These are phyloP conservation scores for Pseudopithomyces chartarum DNA, from an alignment of 2,329 filamentous ascomycete species.

Conservation along the genomic window DNA sequence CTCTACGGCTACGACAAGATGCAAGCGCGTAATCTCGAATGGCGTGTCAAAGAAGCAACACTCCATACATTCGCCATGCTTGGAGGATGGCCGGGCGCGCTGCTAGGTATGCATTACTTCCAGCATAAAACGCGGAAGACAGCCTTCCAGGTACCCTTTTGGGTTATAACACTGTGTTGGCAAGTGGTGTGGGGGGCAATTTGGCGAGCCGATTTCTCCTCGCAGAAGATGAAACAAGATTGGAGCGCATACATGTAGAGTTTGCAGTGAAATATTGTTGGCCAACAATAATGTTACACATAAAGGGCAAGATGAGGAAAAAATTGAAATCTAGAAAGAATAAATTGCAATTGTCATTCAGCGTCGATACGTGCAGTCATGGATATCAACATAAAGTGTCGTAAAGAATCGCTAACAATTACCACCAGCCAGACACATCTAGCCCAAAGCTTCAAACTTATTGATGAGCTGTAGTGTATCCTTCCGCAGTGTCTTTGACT, in stretches of 20 bases:
- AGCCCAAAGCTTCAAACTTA: background rate
- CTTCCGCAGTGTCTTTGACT: too few relatives aligned
- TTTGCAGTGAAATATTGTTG: too few relatives aligned
- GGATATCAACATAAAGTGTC: background rate
- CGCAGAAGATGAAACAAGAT: background rate
- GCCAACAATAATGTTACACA: background rate
- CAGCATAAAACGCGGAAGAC: constrained; percentile 44
- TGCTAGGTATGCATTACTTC: constrained; percentile 42
- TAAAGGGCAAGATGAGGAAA: background rate
- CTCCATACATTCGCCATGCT: constrained; percentile 34
- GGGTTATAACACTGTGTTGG: constrained; percentile 37
- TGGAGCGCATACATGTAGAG: background rate
- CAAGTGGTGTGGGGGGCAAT: constrained; percentile 30
- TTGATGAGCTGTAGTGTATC: too few relatives aligned
- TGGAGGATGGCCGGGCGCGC: constrained; percentile 42
- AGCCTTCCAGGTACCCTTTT: constrained; percentile 35
- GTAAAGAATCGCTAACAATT: background rate
- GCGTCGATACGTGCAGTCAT: background rate
- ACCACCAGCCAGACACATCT: too few relatives aligned
- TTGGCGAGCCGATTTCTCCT: constrained; percentile 18
- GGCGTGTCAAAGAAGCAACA: constrained; percentile 39
- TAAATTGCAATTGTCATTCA: background rate
- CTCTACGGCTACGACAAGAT: constrained; percentile 44
- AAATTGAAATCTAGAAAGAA: background rate
- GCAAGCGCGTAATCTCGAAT: constrained; percentile 37